A percentile compares a stretch with the other conserved stretches of the same genome.
phyloP scores from a whole-genome alignment of 192 early-diverging fungal species.

The Rhizophagus clarus region DNA sequence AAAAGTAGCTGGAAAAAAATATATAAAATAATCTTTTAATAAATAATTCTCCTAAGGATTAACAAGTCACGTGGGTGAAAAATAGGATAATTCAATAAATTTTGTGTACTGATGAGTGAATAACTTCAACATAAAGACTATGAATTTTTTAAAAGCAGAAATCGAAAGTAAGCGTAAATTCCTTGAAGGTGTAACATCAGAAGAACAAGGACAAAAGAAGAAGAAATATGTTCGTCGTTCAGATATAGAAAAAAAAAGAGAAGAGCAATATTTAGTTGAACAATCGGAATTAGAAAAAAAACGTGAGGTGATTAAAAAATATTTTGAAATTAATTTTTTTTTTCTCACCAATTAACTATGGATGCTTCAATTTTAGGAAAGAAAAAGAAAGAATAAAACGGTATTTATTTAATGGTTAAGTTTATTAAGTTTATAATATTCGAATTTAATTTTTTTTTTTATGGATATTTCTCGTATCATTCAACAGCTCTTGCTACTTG shows the following conservation, averaged over 20 bases:
- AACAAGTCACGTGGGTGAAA: too few species aligned
- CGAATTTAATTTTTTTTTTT: background rate
- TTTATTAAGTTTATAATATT: background rate
- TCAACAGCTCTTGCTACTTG: background rate
- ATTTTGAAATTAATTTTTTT: background rate
- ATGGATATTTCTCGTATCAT: background rate
- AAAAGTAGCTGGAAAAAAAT: background rate
- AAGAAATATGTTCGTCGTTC: constrained; percentile 86
- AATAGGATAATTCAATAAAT: too few species aligned
- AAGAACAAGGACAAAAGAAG: constrained; percentile 34
- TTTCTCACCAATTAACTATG: background rate
- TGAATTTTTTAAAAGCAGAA: constrained; percentile 70
- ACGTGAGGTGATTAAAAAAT: constrained; percentile 37
- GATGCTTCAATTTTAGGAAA: constrained; percentile 16
- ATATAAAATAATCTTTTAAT: too few species aligned
- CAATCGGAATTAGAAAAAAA: constrained; percentile 53
- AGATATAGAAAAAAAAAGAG: constrained; percentile 70
- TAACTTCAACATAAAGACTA: too few species aligned
- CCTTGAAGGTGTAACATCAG: constrained; percentile 38
- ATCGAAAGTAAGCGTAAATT: constrained; percentile 76
- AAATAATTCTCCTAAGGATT: too few species aligned
- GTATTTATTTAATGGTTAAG: constrained; percentile 7
- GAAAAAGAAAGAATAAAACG: constrained; percentile 25
- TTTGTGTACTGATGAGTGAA: too few species aligned
- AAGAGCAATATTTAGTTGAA: constrained; percentile 59